These are phyloP conservation scores for Ceratocystis smalleyi DNA, from an alignment of 2,329 filamentous ascomycete species.

Conservation along the genomic window DNA sequence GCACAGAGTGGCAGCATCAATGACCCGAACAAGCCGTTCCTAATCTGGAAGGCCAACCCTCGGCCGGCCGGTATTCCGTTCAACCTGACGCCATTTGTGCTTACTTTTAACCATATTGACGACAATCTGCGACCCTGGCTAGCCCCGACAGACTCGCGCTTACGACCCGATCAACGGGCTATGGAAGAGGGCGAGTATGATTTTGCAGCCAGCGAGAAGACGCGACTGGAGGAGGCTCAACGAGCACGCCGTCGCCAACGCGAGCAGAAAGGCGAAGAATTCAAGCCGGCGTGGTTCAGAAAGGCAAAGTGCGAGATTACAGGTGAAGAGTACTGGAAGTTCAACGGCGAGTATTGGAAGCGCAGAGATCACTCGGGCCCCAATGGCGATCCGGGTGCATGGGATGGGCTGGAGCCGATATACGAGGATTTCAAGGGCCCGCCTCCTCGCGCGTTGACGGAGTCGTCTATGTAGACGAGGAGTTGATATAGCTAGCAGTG, in stretches of 20 bases:
- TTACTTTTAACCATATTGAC: constrained; percentile 84
- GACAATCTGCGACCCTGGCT: constrained; percentile 64
- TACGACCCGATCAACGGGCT: constrained; percentile 83
- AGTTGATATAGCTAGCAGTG: background rate
- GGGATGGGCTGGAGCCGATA: constrained; percentile 64
- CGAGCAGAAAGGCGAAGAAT: constrained; percentile 68
- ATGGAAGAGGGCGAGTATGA: constrained; percentile 99
- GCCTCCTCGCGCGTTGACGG: constrained; percentile 11
- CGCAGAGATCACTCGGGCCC: constrained; percentile 49
- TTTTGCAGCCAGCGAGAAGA: constrained; percentile 83
- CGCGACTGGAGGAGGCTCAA: constrained; percentile 83
- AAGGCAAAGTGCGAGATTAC: constrained; percentile 60
- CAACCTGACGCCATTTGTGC: constrained; percentile 89
- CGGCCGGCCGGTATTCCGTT: constrained; percentile 79
- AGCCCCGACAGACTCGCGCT: constrained; percentile 83
- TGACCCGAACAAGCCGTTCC: constrained; percentile 61
- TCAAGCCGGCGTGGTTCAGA: constrained; percentile 70
- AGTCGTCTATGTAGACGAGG: constrained; percentile 11
- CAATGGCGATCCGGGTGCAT: constrained; percentile 39
- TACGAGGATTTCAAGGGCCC: constrained; percentile 31
- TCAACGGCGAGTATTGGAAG: constrained; percentile 79
- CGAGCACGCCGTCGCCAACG: constrained; percentile 55
- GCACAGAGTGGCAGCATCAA: constrained; percentile 37
- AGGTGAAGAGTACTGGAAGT: constrained; percentile 80
- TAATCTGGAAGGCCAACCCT: constrained; percentile 81